Evolutionary conservation across 2,329 filamentous ascomycete species (phyloP).

Genomic region (Pseudofabraea citricarpa): DNA sequence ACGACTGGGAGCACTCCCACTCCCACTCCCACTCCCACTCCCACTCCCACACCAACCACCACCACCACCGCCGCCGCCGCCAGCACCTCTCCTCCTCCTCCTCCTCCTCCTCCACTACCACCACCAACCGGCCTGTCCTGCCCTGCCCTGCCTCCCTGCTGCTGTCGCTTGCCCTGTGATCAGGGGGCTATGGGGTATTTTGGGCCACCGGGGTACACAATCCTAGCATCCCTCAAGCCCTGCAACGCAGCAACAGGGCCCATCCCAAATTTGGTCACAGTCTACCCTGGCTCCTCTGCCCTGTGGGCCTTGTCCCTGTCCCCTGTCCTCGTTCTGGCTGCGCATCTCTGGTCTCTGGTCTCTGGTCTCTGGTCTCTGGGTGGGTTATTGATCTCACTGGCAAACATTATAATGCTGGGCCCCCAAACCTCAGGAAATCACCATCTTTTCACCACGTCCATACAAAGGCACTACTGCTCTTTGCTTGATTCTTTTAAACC

Average conservation of each 20-base stretch:
- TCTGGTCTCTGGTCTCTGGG: no score
- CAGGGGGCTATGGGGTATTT: neutral
- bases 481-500: slow-evolving; percentile 11
- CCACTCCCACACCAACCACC: no score
- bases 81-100: no score
- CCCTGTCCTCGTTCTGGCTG: neutral
- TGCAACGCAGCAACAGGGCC: no score
- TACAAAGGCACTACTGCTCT: slow-evolving; percentile 6
- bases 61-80: no score
- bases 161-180: neutral
- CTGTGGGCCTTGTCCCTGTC: neutral
- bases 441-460: slow-evolving; percentile 6
- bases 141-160: neutral
- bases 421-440: slow-evolving; percentile 7
- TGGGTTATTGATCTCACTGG: neutral
- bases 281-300: neutral
- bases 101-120: neutral
- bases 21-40: no score
- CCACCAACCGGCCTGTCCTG: neutral
- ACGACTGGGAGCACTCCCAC: no score
- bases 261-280: slow-evolving; percentile 1
- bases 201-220: neutral
- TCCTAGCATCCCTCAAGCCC: no score
- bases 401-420: slow-evolving; percentile 12
- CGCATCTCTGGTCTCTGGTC: neutral